Percentiles rank a stretch among this genome's conserved stretches.
These are phyloP conservation scores for Cladorrhinum sp. DNA, from an alignment of 2,329 filamentous ascomycete species.

Conservation along the genomic window DNA sequence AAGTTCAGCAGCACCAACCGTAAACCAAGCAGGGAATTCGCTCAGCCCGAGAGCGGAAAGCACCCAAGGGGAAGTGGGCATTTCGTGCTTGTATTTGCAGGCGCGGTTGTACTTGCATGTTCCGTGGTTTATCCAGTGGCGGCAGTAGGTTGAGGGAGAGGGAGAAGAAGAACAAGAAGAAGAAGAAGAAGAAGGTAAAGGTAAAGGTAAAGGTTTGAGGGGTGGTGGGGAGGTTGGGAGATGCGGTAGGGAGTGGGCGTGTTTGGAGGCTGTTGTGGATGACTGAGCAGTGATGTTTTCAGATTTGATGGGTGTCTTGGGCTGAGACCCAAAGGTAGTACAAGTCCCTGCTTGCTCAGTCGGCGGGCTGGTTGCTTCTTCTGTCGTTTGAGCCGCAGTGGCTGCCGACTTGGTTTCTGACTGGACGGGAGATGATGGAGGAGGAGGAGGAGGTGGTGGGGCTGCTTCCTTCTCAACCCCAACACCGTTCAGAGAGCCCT, in stretches of 20 bases:
- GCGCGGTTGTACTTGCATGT: constrained; percentile 43
- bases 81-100: constrained; percentile 46
- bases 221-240: not conserved
- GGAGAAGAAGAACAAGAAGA: not conserved
- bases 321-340: not conserved
- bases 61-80: constrained; percentile 43
- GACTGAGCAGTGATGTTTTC: not conserved
- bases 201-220: not conserved
- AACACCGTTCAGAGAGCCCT: not conserved
- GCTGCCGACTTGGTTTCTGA: not conserved
- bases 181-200: not conserved
- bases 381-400: constrained; percentile 9
- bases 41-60: constrained; percentile 42
- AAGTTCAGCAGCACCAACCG: not conserved
- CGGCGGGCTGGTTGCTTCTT: constrained; percentile 10
- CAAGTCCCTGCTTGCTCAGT: constrained; percentile 15
- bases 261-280: not conserved
- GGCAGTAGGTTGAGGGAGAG: constrained; percentile 33
- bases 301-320: not conserved
- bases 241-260: not conserved
- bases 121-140: constrained; percentile 48
- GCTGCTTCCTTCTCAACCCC: not conserved
- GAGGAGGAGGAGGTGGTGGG: not conserved
- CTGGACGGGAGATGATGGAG: not conserved
- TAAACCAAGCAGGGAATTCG: constrained; percentile 45